Evolutionary conservation across 2,329 filamentous ascomycete genomes (phyloP).

Genomic region (Talaromyces sp.): DNA sequence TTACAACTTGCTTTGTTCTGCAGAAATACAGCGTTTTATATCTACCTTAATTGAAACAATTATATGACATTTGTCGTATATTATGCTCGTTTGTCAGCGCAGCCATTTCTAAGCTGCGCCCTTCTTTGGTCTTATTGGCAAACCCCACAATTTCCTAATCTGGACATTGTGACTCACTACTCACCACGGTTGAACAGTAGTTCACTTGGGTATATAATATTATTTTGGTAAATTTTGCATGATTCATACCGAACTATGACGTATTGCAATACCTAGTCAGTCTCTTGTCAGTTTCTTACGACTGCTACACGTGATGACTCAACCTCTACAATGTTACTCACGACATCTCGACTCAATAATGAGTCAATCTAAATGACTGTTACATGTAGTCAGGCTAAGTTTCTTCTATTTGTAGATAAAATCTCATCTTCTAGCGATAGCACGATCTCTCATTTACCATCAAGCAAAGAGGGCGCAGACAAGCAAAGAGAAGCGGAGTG

Average conservation of each 20-base stretch:
- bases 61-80: background rate
- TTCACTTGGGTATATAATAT: background rate
- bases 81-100: background rate
- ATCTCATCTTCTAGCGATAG: background rate
- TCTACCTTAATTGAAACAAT: background rate
- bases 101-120: background rate
- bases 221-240: background rate
- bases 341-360: background rate
- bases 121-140: background rate
- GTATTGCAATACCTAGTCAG: background rate
- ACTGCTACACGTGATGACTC: background rate
- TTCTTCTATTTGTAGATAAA: background rate
- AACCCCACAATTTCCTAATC: background rate
- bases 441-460: background rate
- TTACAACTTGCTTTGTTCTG: background rate
- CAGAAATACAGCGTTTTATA: background rate
- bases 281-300: background rate
- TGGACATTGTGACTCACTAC: background rate
- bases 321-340: background rate
- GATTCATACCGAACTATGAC: background rate
- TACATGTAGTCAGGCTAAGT: background rate
- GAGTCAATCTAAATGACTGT: background rate
- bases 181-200: background rate
- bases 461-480: background rate
- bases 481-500: background rate